Conservation (phyloP, 371 early-diverging fungal genomes). For the Batkoa obscura region DNA sequence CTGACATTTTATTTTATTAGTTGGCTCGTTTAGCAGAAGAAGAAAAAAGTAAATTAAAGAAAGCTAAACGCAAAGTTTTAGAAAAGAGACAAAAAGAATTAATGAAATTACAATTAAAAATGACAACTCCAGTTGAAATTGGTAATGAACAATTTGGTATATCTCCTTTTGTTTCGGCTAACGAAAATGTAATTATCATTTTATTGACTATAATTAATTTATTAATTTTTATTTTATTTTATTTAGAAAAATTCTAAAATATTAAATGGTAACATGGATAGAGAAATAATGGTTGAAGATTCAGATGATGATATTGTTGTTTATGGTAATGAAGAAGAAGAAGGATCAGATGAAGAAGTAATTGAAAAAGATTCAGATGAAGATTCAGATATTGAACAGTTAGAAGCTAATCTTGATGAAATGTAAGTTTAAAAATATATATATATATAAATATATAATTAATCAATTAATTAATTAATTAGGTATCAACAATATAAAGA, state of each 20-base stretch:
- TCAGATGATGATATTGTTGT: constrained; percentile 12
- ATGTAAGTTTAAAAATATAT: background rate
- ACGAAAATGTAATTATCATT: constrained; percentile 4
- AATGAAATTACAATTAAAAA: constrained; percentile 73
- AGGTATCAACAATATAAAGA: background rate
- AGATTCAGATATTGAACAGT: constrained; percentile 14
- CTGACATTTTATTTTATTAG: constrained; percentile 5
- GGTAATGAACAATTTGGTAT: constrained; percentile 46
- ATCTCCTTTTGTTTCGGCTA: constrained; percentile 10
- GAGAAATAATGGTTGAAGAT: constrained; percentile 15
- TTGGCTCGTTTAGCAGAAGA: constrained; percentile 33
- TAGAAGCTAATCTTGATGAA: background rate
- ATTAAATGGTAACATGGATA: too few relatives aligned
- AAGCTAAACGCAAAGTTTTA: constrained; percentile 35
- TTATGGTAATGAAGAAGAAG: constrained; percentile 31
- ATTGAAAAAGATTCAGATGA: constrained; percentile 19
- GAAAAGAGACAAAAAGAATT: constrained; percentile 68
- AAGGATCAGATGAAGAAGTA: constrained; percentile 14
- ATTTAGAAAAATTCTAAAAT: too few relatives aligned
- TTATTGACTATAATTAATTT: too few relatives aligned
- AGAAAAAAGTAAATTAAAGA: constrained; percentile 32
- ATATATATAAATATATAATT: too few relatives aligned
- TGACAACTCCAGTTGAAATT: constrained; percentile 78
- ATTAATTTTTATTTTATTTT: too few relatives aligned
- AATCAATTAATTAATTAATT: background rate